Percentiles rank a stretch among this genome's conserved stretches.
Conservation (phyloP, 2,329 filamentous ascomycete species). For the Coniochaeta prunicola region DNA sequence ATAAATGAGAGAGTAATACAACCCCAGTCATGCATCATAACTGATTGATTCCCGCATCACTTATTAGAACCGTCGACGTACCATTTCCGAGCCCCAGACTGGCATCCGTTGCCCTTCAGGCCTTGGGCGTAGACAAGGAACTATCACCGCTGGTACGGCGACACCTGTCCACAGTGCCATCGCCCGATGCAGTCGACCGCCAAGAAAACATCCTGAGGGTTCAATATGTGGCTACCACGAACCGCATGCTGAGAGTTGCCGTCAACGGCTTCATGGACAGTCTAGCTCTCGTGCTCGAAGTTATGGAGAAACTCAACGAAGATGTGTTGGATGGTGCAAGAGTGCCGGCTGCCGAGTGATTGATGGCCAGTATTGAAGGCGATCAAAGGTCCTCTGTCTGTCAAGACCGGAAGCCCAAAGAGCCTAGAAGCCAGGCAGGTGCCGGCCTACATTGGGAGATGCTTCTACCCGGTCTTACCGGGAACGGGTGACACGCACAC, state of each 20-base stretch:
- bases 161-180: slow-evolving; percentile 51
- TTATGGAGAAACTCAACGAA: slow-evolving; percentile 84
- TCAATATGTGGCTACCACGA: slow-evolving; percentile 81
- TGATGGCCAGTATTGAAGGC: background rate
- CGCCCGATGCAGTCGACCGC: slow-evolving; percentile 7
- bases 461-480: too few species aligned
- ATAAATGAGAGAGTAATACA: slow-evolving; percentile 9
- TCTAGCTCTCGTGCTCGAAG: slow-evolving; percentile 72
- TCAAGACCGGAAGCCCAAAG: background rate
- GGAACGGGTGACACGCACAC: background rate
- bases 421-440: background rate
- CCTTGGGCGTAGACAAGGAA: slow-evolving; percentile 80
- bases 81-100: slow-evolving; percentile 78
- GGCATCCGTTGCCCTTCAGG: slow-evolving; percentile 65
- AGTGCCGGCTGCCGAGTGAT: background rate
- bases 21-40: slow-evolving; percentile 6
- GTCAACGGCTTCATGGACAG: slow-evolving; percentile 97
- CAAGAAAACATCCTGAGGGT: slow-evolving; percentile 52
- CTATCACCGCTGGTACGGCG: slow-evolving; percentile 78
- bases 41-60: slow-evolving; percentile 5
- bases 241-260: slow-evolving; percentile 91
- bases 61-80: slow-evolving; percentile 59
- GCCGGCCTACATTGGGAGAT: background rate
- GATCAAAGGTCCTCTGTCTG: background rate
- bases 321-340: slow-evolving; percentile 55